Evolutionary conservation across 2,329 filamentous ascomycete genomes (phyloP), one percentile per base, ranked within the genome.

Genomic region (Nigrospora osmanthi): DNA sequence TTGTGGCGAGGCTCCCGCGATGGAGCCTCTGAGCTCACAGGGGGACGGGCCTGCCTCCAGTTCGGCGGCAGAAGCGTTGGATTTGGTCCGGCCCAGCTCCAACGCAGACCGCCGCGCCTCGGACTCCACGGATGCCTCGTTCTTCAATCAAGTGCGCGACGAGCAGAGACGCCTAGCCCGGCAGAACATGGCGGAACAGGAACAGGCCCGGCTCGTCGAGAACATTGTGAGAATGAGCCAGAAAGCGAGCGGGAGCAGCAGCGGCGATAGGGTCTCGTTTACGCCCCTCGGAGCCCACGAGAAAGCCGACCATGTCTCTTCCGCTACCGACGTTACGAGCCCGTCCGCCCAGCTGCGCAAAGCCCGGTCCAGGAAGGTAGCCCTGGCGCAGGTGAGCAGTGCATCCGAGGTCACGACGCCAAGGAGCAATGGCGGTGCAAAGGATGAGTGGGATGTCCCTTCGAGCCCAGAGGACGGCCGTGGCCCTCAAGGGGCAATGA

Each of bases 391-490:
- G 34, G 46, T 54, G 9, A 53, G 50, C 30, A 52, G 48, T 31
- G 52, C 47, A 11, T 54, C 55, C 6, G 47, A 53, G 34, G 33
- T 60, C n/a, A 60, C 54, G 14, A 60, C 57, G 12, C 59, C 57
- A 13, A 49, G 48, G 48, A 57, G 52, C 19, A 34, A 42, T 13
- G 40, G 15, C 14, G 15, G 15, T 38, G 37, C 42, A 14, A 51
- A 49, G 10, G 49, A 53, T 14, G 57, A 57, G 44, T 63, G 60
- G 60, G 60, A 63, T n/a, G 51, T 63, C 6, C 59, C 60, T n/a
- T 61, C 58, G 42, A 62, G 59, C 38, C 49, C 54, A 9, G 58
- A 57, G 14, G 50, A 38, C 37, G 37, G 17, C 15, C 32, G 42
- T 19, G 19, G 35, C 19, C 23, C 49, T 6, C 48, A 36, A 28